Conservation (phyloP, 306 rosid species). For the Quercus mongolica region DNA sequence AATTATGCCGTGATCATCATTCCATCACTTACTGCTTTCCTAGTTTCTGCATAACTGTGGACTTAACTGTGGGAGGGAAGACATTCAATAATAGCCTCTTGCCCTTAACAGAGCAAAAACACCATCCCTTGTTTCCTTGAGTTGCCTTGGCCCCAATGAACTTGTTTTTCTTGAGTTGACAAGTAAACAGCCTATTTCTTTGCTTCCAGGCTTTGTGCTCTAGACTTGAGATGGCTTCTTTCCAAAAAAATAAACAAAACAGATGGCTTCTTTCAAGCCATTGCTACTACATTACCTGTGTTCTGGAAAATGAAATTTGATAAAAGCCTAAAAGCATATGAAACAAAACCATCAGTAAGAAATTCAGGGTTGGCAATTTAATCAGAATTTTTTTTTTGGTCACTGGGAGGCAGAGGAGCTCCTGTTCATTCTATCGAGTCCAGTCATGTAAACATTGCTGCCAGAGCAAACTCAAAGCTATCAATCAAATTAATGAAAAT, state of each 20-base stretch:
- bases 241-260: neutral
- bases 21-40: no score
- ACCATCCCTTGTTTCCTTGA: neutral
- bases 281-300: neutral
- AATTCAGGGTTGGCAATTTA: neutral
- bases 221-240: neutral
- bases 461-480: no score
- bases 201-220: conserved; percentile 21
- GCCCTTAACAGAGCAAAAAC: neutral
- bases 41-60: no score
- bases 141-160: neutral
- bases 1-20: no score
- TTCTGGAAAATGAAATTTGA: neutral
- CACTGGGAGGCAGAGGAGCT: no score
- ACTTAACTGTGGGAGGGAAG: no score
- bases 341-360: neutral
- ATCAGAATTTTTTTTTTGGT: no score
- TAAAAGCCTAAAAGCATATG: neutral
- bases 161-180: neutral
- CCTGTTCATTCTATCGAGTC: no score
- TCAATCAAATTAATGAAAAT: no score
- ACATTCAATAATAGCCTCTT: no score
- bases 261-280: neutral
- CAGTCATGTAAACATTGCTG: no score
- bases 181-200: conserved; percentile 15